Evolutionary conservation across 2,329 filamentous ascomycete genomes (phyloP).

Genomic region (Colletotrichum zoysiae): DNA sequence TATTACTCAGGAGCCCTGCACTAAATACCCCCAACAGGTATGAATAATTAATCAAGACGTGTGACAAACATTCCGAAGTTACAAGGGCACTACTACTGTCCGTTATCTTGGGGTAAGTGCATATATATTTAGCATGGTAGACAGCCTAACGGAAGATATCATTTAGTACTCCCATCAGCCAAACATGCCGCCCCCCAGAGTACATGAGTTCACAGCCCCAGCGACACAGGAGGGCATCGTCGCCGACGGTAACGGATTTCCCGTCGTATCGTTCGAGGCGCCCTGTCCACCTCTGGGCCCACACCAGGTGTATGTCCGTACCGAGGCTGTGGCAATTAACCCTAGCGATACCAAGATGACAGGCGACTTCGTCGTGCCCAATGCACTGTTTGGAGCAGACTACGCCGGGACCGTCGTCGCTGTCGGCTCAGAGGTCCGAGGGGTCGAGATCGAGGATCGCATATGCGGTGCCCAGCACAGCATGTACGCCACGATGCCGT

Average conservation of each 20-base stretch:
- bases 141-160: no score
- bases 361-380: not conserved
- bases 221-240: not conserved
- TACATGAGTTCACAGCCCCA: not conserved
- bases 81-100: no score
- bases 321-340: slow-evolving; percentile 47
- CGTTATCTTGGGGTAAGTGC: no score
- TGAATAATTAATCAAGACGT: no score
- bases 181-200: not conserved
- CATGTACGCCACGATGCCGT: not conserved
- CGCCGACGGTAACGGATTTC: not conserved
- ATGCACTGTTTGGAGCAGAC: slow-evolving; percentile 46
- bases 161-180: no score
- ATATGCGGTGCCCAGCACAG: not conserved
- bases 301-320: not conserved
- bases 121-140: no score
- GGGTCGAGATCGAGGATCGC: not conserved
- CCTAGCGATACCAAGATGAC: slow-evolving; percentile 49
- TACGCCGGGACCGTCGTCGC: slow-evolving; percentile 45
- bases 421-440: slow-evolving; percentile 45
- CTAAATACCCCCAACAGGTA: no score
- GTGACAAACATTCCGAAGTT: no score
- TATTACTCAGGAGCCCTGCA: no score
- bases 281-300: not conserved
- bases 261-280: not conserved